Evolutionary conservation across 2,329 filamentous ascomycete genomes (phyloP).

Genomic region (Tolypocladium pustulatum): DNA sequence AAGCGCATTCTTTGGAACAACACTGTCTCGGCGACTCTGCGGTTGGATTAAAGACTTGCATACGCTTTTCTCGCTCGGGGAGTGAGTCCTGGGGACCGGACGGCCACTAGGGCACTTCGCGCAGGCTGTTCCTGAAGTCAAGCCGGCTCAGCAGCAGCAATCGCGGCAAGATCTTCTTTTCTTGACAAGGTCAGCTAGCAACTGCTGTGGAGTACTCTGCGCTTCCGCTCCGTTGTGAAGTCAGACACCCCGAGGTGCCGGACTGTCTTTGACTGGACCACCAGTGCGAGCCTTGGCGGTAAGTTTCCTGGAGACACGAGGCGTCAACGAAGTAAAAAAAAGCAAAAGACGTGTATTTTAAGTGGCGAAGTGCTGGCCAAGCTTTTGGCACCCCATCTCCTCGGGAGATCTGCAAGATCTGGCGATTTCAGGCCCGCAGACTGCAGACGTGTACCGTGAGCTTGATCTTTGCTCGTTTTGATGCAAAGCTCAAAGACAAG

Average conservation of each 20-base stretch:
- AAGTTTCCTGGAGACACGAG: neutral
- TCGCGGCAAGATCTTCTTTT: neutral
- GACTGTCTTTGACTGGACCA: neutral
- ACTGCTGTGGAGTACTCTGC: too few relatives aligned
- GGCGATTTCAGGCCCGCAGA: neutral
- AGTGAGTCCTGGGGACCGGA: neutral
- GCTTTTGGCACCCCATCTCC: neutral
- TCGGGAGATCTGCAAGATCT: conserved; percentile 2
- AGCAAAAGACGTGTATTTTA: neutral
- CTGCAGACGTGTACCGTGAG: neutral
- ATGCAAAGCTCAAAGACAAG: neutral
- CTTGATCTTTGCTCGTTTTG: neutral
- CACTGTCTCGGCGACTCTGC: conserved; percentile 10
- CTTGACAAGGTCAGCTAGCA: neutral
- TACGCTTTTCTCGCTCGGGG: neutral
- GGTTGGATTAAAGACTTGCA: neutral
- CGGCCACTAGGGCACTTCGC: neutral
- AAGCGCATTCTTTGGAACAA: neutral
- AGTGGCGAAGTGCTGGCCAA: neutral
- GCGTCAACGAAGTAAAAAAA: neutral
- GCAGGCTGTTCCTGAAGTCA: neutral
- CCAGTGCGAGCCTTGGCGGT: neutral
- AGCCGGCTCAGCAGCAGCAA: neutral
- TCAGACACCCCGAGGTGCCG: neutral
- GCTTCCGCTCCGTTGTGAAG: neutral